These are phyloP conservation scores for Agrocybe pediades DNA, from an alignment of 768 basidiomycete genomes.

Conservation along the genomic window DNA sequence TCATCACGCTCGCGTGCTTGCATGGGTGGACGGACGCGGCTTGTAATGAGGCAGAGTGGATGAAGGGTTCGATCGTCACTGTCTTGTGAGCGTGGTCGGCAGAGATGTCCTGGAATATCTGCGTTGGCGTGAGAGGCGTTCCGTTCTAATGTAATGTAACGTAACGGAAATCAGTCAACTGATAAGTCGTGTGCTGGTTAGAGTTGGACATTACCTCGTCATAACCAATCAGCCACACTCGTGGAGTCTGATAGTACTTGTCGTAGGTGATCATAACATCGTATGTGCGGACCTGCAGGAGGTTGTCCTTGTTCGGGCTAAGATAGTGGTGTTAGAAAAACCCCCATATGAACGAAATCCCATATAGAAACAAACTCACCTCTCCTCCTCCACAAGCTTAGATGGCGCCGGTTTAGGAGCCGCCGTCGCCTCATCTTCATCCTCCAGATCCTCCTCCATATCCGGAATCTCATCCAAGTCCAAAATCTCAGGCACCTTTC, in stretches of 20 bases:
- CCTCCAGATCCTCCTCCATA: conserved; percentile 89
- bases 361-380: conserved; percentile 36
- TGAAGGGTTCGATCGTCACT: conserved; percentile 97
- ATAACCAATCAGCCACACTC: conserved; percentile 97
- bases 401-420: conserved; percentile 45
- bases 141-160: conserved; percentile 66
- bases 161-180: not conserved
- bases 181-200: conserved; percentile 5
- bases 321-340: conserved; percentile 1
- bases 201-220: conserved; percentile 69
- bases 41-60: conserved; percentile 84
- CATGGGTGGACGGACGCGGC: conserved; percentile 97
- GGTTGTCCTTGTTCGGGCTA: conserved; percentile 66
- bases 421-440: conserved; percentile 84
- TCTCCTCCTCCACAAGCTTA: conserved; percentile 43
- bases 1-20: conserved; percentile 99
- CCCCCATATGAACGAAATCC: not conserved
- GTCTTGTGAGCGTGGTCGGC: conserved; percentile 98
- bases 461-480: conserved; percentile 98
- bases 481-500: conserved; percentile 62
- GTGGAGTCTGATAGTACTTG: conserved; percentile 99
- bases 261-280: conserved; percentile 99
- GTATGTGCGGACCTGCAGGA: conserved; percentile 96
- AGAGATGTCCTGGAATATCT: conserved; percentile 97
- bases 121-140: conserved; percentile 80